Percentiles rank a stretch among this genome's conserved stretches.
Conservation (phyloP, 768 basidiomycete species). For the Ramaria sp. region DNA sequence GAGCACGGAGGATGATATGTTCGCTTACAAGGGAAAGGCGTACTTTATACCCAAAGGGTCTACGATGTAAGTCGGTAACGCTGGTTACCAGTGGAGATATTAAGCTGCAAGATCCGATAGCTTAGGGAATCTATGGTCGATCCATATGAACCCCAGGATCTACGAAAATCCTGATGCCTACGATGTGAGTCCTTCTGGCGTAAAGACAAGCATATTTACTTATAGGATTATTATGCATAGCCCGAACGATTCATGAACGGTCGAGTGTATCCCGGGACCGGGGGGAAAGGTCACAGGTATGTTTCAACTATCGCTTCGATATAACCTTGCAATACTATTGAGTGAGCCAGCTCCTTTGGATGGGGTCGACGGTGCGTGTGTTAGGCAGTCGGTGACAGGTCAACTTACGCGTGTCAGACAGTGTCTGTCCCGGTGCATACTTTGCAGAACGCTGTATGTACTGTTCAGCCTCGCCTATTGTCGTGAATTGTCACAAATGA, state of each 20-base stretch:
- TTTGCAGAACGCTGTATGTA: constrained; percentile 10
- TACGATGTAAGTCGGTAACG: constrained; percentile 8
- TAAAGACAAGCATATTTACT: too few species aligned
- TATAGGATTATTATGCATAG: background rate
- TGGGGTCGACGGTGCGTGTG: constrained; percentile 9
- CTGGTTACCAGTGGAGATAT: background rate
- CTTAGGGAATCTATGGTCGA: constrained; percentile 11
- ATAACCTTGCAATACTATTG: too few species aligned
- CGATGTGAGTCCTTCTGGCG: background rate
- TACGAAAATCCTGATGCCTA: constrained; percentile 10
- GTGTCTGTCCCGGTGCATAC: constrained; percentile 11
- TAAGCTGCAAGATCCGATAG: background rate
- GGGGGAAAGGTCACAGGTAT: constrained; percentile 9
- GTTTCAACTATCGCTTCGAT: background rate
- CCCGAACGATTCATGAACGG: constrained; percentile 10
- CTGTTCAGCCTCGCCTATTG: background rate
- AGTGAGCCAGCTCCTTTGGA: constrained; percentile 12
- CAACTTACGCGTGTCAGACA: background rate
- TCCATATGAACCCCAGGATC: constrained; percentile 11
- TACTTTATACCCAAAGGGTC: constrained; percentile 15
- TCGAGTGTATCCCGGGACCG: constrained; percentile 7
- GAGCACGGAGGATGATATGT: constrained; percentile 11
- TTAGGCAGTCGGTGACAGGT: background rate
- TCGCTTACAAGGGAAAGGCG: constrained; percentile 8
- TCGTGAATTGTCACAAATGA: too few species aligned